phyloP scores from a whole-genome alignment of 371 early-diverging fungal genomes.

The Haplosporangium sp. region DNA sequence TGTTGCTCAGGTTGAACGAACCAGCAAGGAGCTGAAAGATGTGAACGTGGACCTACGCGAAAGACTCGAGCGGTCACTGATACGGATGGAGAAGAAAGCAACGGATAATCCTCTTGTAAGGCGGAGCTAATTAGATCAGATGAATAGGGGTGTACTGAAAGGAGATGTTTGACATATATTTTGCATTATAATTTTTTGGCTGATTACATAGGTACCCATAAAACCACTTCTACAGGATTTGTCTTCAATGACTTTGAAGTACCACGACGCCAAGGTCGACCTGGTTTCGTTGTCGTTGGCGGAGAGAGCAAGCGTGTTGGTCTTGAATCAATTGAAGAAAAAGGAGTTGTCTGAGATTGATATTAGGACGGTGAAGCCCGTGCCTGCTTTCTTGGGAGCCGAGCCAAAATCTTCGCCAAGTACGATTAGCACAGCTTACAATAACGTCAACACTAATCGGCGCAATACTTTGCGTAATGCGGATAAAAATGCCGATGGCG shows the following conservation, averaged over 20 bases:
- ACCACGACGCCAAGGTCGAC: conserved; percentile 21
- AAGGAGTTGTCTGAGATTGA: conserved; percentile 11
- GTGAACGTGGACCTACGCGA: not conserved
- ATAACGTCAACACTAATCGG: too few relatives aligned
- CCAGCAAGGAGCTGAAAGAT: not conserved
- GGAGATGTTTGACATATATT: not conserved
- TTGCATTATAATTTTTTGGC: not conserved
- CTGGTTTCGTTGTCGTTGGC: conserved; percentile 22
- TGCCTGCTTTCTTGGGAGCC: conserved; percentile 9
- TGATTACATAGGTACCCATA: conserved; percentile 11
- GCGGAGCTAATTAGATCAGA: not conserved
- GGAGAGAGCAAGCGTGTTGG: conserved; percentile 16
- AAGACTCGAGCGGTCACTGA: conserved; percentile 9
- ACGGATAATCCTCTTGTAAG: conserved; percentile 13
- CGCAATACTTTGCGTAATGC: too few relatives aligned
- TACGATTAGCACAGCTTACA: too few relatives aligned
- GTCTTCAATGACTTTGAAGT: not conserved
- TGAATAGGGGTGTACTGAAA: not conserved
- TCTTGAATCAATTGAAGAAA: conserved; percentile 16
- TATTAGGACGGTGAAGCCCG: conserved; percentile 8
- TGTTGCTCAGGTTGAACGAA: conserved; percentile 13
- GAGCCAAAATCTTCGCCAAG: not conserved
- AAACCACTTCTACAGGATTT: conserved; percentile 11
- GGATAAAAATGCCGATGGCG: too few relatives aligned
- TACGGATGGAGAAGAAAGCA: conserved; percentile 22